Evolutionary conservation across 169 alveolate genomes (phyloP), one percentile per base, ranked within the genome.

Genomic region (Plasmodium berghei): DNA sequence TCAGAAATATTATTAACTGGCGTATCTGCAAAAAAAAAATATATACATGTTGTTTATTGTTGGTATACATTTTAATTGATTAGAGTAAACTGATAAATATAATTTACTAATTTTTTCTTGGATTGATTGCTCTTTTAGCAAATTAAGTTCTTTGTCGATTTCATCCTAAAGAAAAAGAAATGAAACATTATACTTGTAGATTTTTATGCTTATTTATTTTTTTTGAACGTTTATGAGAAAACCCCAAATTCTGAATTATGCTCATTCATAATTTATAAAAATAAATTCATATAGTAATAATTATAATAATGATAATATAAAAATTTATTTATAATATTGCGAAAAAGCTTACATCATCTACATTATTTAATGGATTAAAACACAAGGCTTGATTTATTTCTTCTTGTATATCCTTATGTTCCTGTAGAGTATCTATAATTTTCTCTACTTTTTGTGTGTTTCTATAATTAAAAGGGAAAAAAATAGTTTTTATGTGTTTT

Each of bases 371-470:
- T 22, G 69, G 72, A 26, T 83, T 83, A 48, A 83, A 83, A 59
- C 45, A 54, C 20, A 83, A 52, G 64, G 94, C 93, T 71, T 93
- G 95, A 73, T 74, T 70, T 22, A 93, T 77, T 86, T 93, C 96
- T 71, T 55, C 80, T 91, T 93, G 96, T 9, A 87, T 66, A 28
- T 93, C 95, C 58, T 91, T 89, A 58, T 87, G 90, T 54, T 93
- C 96, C 61, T 93, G 94, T 73, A 93, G 72, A 48, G 92, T 90
- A 49, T 93, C 96, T 75, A 93, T 89, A 55, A 93, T 88, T 20
- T 69, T 86, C 61, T 93, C 96, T 46, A 93, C 92, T 20, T 89
- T 90, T 64, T 66, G 88, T 8, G 95, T 46, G 73, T 74, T 89
- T 75, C 92, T 93, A 69, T 66, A 74, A 46, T 34, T 26, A 54